Percentiles rank a stretch among this genome's conserved stretches.
These are phyloP conservation scores for Paraconiothyrium brasiliense DNA, from an alignment of 2,329 filamentous ascomycete species.

Conservation along the genomic window DNA sequence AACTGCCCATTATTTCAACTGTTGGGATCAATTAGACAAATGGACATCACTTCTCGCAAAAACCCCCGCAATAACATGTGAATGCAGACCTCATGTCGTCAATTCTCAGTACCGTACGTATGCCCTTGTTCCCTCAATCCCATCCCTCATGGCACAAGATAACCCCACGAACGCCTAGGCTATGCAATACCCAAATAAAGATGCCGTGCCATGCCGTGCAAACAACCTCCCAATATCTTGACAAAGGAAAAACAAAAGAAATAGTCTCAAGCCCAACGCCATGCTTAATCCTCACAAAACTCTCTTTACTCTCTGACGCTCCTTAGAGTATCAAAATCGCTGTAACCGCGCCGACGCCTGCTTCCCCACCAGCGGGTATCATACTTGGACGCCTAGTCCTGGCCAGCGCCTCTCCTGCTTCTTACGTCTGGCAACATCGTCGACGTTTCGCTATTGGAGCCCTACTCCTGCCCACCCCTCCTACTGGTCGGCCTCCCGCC, in stretches of 20 bases:
- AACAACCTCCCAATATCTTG: background rate
- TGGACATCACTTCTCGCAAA: too few relatives aligned
- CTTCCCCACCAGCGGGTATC: slow-evolving; percentile 18
- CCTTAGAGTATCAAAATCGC: background rate
- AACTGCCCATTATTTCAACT: too few relatives aligned
- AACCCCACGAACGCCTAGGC: background rate
- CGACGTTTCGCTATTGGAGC: background rate
- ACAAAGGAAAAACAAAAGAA: background rate
- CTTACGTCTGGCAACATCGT: background rate
- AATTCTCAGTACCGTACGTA: too few relatives aligned
- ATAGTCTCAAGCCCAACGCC: background rate
- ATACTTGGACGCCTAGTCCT: slow-evolving; percentile 17
- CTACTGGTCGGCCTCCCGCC: background rate
- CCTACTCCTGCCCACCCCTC: background rate
- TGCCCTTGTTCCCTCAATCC: too few relatives aligned
- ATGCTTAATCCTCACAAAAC: background rate
- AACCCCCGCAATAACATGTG: too few relatives aligned
- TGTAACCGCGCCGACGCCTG: slow-evolving; percentile 4
- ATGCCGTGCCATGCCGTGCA: background rate
- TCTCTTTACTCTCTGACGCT: background rate
- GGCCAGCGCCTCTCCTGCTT: background rate
- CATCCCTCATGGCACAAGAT: too few relatives aligned
- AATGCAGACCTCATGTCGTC: too few relatives aligned
- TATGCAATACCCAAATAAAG: slow-evolving; percentile 3
- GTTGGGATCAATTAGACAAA: too few relatives aligned